Conservation (phyloP, 2,329 filamentous ascomycete species). For the Fusarium sp. region DNA sequence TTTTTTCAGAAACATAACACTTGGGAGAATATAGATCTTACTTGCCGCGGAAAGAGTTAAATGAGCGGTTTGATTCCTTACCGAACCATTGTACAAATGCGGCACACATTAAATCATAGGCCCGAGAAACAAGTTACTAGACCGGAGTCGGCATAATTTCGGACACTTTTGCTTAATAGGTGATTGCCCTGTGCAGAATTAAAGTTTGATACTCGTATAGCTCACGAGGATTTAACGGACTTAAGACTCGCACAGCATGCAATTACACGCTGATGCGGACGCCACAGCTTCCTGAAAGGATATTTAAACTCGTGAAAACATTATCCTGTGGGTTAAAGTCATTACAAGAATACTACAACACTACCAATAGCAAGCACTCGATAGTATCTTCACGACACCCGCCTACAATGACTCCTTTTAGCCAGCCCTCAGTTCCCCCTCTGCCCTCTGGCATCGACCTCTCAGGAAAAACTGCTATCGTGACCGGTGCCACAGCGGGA, state of each 20-base stretch:
- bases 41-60: too few species aligned
- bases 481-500: background rate
- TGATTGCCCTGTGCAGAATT: background rate
- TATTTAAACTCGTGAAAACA: background rate
- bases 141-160: background rate
- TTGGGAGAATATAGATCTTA: too few species aligned
- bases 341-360: background rate
- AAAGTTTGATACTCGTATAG: background rate
- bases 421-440: background rate
- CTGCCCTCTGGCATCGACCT: background rate
- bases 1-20: too few species aligned
- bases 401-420: background rate
- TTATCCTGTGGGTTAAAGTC: too few species aligned
- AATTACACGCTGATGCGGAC: background rate
- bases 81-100: too few species aligned
- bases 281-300: background rate
- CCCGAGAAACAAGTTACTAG: background rate
- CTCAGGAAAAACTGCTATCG: background rate
- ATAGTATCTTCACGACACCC: background rate
- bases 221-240: background rate
- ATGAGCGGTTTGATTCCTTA: too few species aligned
- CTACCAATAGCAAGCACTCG: background rate
- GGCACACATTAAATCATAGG: background rate
- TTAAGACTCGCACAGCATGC: background rate
- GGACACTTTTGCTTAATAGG: background rate